These are phyloP conservation scores for Penicillium aurantiogriseum DNA, from an alignment of 2,329 filamentous ascomycete species.

Conservation along the genomic window DNA sequence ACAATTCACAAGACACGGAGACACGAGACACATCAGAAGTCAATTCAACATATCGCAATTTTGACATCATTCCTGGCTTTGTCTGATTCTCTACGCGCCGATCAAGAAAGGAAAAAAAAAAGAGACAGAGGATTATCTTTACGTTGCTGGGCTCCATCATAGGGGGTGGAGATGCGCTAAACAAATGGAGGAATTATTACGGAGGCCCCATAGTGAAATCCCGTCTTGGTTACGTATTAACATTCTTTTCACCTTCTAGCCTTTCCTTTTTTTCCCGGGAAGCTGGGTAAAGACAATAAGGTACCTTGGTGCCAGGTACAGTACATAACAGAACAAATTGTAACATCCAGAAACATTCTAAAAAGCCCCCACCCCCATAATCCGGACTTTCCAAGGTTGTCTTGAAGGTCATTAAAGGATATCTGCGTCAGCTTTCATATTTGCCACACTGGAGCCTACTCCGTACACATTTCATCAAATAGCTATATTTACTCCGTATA, in stretches of 20 bases:
- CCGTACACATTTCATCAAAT: constrained; percentile 1
- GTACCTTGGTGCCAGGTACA: background rate
- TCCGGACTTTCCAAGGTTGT: background rate
- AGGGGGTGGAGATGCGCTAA: constrained; percentile 24
- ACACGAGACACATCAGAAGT: constrained; percentile 9
- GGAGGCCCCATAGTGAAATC: constrained; percentile 10
- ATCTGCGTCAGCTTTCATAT: constrained; percentile 14
- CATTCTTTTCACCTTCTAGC: constrained; percentile 30
- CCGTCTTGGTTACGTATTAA: constrained; percentile 28
- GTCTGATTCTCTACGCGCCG: constrained; percentile 4
- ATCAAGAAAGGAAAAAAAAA: background rate
- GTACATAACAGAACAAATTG: background rate
- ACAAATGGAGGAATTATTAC: constrained; percentile 10
- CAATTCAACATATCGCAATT: constrained; percentile 10
- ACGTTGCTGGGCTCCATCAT: constrained; percentile 23
- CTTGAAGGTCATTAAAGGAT: constrained; percentile 3
- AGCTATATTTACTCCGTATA: background rate
- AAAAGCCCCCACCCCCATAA: constrained; percentile 23
- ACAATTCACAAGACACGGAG: background rate
- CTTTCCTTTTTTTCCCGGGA: constrained; percentile 19
- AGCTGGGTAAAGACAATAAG: constrained; percentile 10
- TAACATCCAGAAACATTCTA: constrained; percentile 16
- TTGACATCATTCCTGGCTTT: background rate
- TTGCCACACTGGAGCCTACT: constrained; percentile 19
- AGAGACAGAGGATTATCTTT: background rate